Percentiles rank a stretch among this genome's conserved stretches.
Evolutionary conservation across 2,329 filamentous ascomycete genomes (phyloP).

Genomic region (Pyrenophora tritici-repentis): DNA sequence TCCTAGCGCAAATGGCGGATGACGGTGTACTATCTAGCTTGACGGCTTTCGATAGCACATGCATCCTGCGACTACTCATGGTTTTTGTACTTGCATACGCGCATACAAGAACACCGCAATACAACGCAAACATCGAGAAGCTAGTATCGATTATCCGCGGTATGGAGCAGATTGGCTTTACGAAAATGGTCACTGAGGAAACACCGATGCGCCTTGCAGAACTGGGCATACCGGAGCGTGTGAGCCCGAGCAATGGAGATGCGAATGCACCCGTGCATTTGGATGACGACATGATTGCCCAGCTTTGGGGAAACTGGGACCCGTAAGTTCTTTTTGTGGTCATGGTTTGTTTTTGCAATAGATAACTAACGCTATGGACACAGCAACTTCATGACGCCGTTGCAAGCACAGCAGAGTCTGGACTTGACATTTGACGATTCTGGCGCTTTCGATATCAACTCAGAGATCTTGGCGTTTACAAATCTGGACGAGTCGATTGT

Average conservation of each 20-base stretch:
- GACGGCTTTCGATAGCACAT: conserved; percentile 45
- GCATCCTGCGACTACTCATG: conserved; percentile 40
- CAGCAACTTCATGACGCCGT: conserved; percentile 40
- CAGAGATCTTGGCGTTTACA: conserved; percentile 38
- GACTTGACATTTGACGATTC: conserved; percentile 42
- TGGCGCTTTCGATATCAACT: conserved; percentile 38
- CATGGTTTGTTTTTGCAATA: no score
- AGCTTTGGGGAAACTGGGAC: conserved; percentile 41
- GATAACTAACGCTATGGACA: conserved; percentile 1
- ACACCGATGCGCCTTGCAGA: conserved; percentile 39
- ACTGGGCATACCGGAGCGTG: conserved; percentile 32
- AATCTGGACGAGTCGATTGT: conserved; percentile 38
- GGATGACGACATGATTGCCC: conserved; percentile 37
- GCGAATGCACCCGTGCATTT: conserved; percentile 22
- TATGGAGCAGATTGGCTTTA: conserved; percentile 45
- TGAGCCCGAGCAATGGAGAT: neutral
- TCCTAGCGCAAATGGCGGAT: conserved; percentile 37
- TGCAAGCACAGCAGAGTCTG: conserved; percentile 42
- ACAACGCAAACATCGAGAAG: conserved; percentile 35
- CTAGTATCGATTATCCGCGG: conserved; percentile 26
- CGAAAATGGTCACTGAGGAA: conserved; percentile 42
- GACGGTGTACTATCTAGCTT: conserved; percentile 37
- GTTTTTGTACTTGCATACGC: conserved; percentile 45
- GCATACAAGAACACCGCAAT: conserved; percentile 34
- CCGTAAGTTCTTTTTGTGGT: conserved; percentile 26